A percentile compares a stretch with the other conserved stretches of the same genome.
These are phyloP conservation scores for Malus hybrid DNA, from an alignment of 331 rosid species.

Conservation along the genomic window DNA sequence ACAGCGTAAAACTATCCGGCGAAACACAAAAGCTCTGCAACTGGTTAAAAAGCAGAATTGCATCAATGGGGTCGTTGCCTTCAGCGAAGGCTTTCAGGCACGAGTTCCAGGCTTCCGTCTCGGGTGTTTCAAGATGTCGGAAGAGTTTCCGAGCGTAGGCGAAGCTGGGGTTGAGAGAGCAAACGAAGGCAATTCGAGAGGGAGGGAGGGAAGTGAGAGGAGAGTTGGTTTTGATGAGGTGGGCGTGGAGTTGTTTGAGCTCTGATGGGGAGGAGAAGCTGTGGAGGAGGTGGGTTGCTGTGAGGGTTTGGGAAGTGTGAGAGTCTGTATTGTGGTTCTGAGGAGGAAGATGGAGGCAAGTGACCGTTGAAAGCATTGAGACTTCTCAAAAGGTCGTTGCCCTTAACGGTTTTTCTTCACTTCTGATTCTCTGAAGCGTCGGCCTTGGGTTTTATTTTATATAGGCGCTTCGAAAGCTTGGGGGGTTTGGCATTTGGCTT, in stretches of 20 bases:
- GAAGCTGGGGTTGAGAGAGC: slow-evolving; percentile 20
- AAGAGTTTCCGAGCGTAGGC: slow-evolving; percentile 19
- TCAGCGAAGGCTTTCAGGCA: slow-evolving; percentile 20
- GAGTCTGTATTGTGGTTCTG: neutral
- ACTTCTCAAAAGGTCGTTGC: neutral
- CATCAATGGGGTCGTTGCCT: slow-evolving; percentile 13
- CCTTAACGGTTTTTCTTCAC: neutral
- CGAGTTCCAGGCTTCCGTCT: slow-evolving; percentile 19
- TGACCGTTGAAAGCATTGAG: slow-evolving; percentile 1
- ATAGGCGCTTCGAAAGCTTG: neutral
- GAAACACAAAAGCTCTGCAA: slow-evolving; percentile 9
- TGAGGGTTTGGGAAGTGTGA: neutral
- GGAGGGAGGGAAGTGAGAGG: slow-evolving; percentile 26
- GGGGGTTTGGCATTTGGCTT: neutral
- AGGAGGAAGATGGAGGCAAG: slow-evolving; percentile 3
- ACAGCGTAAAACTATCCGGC: slow-evolving; percentile 26
- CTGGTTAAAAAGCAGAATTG: slow-evolving; percentile 21
- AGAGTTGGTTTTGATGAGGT: slow-evolving; percentile 25
- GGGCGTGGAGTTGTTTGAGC: slow-evolving; percentile 36
- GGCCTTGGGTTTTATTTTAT: neutral
- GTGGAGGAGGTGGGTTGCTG: neutral
- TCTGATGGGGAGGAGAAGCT: slow-evolving; percentile 21
- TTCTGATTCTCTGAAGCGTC: neutral
- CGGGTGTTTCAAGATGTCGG: neutral
- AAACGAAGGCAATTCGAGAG: slow-evolving; percentile 14